Percentiles rank a stretch among this genome's conserved stretches.
These are phyloP conservation scores for Vanrija sp. DNA, from an alignment of 1,284 basidiomycete species.

Conservation along the genomic window DNA sequence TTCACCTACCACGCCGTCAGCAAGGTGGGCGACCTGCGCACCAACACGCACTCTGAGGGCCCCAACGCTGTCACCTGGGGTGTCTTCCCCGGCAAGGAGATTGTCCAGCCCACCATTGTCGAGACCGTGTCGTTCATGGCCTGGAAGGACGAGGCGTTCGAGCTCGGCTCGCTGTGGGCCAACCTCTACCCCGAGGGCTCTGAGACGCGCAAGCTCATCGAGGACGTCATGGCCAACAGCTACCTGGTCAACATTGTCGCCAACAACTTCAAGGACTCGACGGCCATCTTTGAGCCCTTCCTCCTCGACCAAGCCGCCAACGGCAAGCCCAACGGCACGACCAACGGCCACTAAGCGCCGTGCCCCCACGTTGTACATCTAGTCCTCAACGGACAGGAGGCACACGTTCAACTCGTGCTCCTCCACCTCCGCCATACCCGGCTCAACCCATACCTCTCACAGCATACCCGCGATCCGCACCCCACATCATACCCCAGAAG, in stretches of 20 bases:
- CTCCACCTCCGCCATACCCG: neutral
- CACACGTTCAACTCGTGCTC: neutral
- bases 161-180: constrained; percentile 92
- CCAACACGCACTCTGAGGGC: constrained; percentile 90
- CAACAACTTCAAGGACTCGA: constrained; percentile 84
- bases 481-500: too few relatives aligned
- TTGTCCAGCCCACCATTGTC: constrained; percentile 96
- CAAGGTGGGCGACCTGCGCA: constrained; percentile 78
- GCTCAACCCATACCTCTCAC: neutral
- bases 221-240: constrained; percentile 70
- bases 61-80: constrained; percentile 99
- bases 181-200: constrained; percentile 77
- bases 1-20: constrained; percentile 88
- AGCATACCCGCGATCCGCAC: neutral
- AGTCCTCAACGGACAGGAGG: neutral
- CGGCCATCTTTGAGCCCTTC: constrained; percentile 85
- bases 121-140: constrained; percentile 62
- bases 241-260: constrained; percentile 97
- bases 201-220: constrained; percentile 70
- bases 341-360: constrained; percentile 5
- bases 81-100: constrained; percentile 97
- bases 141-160: constrained; percentile 83
- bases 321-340: constrained; percentile 1
- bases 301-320: constrained; percentile 41
- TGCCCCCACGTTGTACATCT: neutral